Evolutionary conservation across 148 eudicot species (phyloP).

Genomic region (Camellia japonica): DNA sequence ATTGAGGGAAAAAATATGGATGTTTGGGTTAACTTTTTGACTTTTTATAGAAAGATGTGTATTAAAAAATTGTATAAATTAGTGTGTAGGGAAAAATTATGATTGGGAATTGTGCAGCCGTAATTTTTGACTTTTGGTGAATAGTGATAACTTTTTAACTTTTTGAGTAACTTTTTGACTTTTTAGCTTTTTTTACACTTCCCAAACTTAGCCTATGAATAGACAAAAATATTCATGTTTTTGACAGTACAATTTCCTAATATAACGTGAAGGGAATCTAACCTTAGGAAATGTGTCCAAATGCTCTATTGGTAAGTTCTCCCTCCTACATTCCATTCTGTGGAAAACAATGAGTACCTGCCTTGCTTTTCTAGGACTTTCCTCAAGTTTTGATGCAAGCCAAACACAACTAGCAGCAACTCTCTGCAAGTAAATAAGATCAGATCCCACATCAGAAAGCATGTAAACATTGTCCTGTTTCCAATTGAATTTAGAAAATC

Average conservation of each 20-base stretch:
- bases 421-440: slow-evolving; percentile 44
- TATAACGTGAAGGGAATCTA: neutral
- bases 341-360: slow-evolving; percentile 87
- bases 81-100: too few relatives aligned
- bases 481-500: neutral
- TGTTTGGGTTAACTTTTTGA: too few relatives aligned
- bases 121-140: too few relatives aligned
- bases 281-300: slow-evolving; percentile 74
- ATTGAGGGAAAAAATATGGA: too few relatives aligned
- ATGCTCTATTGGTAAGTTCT: slow-evolving; percentile 69
- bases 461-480: neutral
- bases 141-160: too few relatives aligned
- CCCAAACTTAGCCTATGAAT: too few relatives aligned
- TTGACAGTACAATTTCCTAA: neutral
- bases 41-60: too few relatives aligned
- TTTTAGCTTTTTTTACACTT: too few relatives aligned
- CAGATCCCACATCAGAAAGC: slow-evolving; percentile 4
- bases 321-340: slow-evolving; percentile 95
- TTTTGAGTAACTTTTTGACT: too few relatives aligned
- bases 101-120: too few relatives aligned
- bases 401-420: slow-evolving; percentile 96
- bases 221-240: neutral
- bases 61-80: too few relatives aligned
- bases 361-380: slow-evolving; percentile 87
- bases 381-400: slow-evolving; percentile 97